Evolutionary conservation across 768 basidiomycete genomes (phyloP).

Genomic region (Hebeloma cylindrosporum): DNA sequence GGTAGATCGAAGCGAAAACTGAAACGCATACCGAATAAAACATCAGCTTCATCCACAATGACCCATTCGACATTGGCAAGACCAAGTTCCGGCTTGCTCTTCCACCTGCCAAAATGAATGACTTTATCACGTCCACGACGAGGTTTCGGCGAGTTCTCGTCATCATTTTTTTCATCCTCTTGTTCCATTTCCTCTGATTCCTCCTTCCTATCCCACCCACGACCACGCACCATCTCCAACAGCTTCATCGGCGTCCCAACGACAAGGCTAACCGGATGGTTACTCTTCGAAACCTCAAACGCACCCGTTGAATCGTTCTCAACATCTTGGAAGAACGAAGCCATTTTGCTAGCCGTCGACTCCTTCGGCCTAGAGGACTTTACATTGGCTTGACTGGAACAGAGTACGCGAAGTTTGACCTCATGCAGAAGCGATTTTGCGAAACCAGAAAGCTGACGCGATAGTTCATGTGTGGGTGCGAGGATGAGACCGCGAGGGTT

Average conservation of each 20-base stretch:
- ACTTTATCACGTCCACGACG: constrained; percentile 37
- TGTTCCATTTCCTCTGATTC: constrained; percentile 16
- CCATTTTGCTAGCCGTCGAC: constrained; percentile 52
- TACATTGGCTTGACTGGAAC: constrained; percentile 55
- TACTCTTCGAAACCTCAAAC: constrained; percentile 25
- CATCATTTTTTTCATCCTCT: constrained; percentile 24
- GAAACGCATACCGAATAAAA: constrained; percentile 68
- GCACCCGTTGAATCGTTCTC: constrained; percentile 12
- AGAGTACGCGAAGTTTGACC: constrained; percentile 79
- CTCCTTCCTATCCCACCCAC: constrained; percentile 39
- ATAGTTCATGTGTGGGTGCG: constrained; percentile 87
- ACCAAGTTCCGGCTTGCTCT: constrained; percentile 53
- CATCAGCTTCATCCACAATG: constrained; percentile 88
- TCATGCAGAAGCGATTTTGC: constrained; percentile 76
- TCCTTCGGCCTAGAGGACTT: constrained; percentile 30
- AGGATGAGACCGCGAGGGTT: constrained; percentile 80
- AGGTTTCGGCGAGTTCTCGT: constrained; percentile 17
- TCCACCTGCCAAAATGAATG: constrained; percentile 42
- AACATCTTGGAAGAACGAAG: constrained; percentile 30
- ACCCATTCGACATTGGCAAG: constrained; percentile 83
- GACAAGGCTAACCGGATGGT: constrained; percentile 52
- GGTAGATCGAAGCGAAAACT: neutral
- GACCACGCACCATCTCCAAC: constrained; percentile 57
- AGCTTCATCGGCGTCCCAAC: constrained; percentile 66
- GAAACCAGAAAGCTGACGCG: constrained; percentile 73